A percentile compares a stretch with the other conserved stretches of the same genome.
phyloP scores from a whole-genome alignment of 1,284 basidiomycete species.

The Trametes pubescens region DNA sequence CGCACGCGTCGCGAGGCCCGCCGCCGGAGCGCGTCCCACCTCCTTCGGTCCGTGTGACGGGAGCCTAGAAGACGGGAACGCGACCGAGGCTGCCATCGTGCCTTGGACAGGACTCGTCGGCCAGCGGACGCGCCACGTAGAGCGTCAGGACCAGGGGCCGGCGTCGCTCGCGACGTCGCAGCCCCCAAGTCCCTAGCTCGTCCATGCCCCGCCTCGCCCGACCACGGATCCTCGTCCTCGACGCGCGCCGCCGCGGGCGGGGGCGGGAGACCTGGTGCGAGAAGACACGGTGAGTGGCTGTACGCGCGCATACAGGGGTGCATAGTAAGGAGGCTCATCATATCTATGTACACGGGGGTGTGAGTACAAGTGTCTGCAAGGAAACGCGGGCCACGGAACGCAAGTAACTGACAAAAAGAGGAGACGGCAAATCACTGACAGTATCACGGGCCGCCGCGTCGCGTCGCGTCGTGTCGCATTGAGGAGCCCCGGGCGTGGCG shows the following conservation, averaged over 20 bases:
- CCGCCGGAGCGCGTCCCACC: not conserved
- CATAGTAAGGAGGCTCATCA: slow-evolving; percentile 1
- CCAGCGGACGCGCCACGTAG: not conserved
- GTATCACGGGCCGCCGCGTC: not conserved
- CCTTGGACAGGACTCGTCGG: not conserved
- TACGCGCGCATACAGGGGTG: slow-evolving; percentile 4
- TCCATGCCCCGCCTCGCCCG: not conserved
- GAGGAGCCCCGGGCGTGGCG: not conserved
- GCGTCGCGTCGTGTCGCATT: not conserved
- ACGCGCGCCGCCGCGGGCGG: not conserved
- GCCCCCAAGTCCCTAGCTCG: not conserved
- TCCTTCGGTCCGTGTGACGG: no score
- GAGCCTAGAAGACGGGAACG: not conserved
- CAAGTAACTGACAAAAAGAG: not conserved
- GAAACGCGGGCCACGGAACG: not conserved
- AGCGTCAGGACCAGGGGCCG: not conserved
- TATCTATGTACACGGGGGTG: slow-evolving; percentile 7
- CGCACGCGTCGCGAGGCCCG: not conserved
- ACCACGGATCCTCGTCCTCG: not conserved
- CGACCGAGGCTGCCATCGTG: not conserved
- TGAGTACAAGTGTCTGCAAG: slow-evolving; percentile 8
- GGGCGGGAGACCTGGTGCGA: not conserved
- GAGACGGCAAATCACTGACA: not conserved
- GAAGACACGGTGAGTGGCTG: not conserved
- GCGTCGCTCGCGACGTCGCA: not conserved